Conservation (phyloP, 2,329 filamentous ascomycete genomes). For the Fusarium decemcellulare region DNA sequence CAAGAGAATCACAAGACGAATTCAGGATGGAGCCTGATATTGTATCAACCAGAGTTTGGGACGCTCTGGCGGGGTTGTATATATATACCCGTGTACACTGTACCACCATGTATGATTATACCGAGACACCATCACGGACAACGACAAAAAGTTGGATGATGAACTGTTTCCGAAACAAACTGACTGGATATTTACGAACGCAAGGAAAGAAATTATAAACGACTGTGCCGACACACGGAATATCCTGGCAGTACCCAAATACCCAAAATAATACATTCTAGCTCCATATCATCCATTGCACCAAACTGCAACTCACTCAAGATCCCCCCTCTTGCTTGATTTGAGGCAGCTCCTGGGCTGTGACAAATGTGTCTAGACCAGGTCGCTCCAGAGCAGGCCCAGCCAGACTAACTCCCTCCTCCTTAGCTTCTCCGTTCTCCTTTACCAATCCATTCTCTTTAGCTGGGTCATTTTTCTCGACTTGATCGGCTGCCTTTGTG, state of each 20-base stretch:
- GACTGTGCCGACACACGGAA: conserved; percentile 32
- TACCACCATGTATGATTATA: conserved; percentile 51
- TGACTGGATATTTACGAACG: conserved; percentile 19
- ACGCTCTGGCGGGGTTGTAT: conserved; percentile 45
- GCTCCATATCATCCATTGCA: conserved; percentile 29
- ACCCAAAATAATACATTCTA: conserved; percentile 28
- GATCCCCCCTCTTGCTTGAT: conserved; percentile 38
- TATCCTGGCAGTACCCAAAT: conserved; percentile 27
- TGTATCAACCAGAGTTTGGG: conserved; percentile 26
- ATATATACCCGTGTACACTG: conserved; percentile 51
- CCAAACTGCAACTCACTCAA: conserved; percentile 18
- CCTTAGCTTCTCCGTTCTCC: conserved; percentile 18
- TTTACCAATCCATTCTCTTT: neutral
- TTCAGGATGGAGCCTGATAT: conserved; percentile 12
- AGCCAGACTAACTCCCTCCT: conserved; percentile 8
- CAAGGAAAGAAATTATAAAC: conserved; percentile 24
- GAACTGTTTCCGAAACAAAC: conserved; percentile 7
- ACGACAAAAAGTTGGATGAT: conserved; percentile 25
- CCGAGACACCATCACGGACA: conserved; percentile 26
- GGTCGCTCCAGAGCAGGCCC: conserved; percentile 50
- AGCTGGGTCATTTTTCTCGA: neutral
- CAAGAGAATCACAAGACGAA: conserved; percentile 3
- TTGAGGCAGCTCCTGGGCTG: conserved; percentile 60
- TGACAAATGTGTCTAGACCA: conserved; percentile 68
- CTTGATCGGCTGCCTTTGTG: neutral